Evolutionary conservation across 78 protist species (phyloP).

Genomic region (slime mould (Dictyostelium discoideum)): DNA sequence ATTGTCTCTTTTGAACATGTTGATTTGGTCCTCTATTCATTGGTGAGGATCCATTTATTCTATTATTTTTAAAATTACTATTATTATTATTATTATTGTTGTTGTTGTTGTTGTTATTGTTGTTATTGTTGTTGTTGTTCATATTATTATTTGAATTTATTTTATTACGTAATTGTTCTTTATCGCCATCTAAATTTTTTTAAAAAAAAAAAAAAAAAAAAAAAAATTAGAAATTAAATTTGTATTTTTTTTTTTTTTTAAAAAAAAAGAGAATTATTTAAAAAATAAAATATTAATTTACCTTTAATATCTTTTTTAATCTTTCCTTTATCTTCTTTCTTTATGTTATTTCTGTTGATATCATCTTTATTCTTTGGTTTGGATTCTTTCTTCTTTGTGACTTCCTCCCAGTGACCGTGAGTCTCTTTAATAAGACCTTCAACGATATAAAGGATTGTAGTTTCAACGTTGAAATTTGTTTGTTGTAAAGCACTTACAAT

Average conservation of each 20-base stretch:
- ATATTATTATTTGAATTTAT: neutral
- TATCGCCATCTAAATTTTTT: neutral
- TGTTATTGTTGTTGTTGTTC: neutral
- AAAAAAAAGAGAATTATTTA: neutral
- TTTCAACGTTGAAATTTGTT: slow-evolving; percentile 8
- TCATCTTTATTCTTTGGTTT: slow-evolving; percentile 12
- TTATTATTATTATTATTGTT: neutral
- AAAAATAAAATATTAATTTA: neutral
- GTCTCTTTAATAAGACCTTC: slow-evolving; percentile 40
- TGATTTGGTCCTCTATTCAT: neutral
- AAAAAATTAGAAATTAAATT: neutral
- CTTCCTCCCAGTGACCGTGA: slow-evolving; percentile 63
- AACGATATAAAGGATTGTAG: slow-evolving; percentile 21
- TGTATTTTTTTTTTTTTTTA: neutral
- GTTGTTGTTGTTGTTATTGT: neutral
- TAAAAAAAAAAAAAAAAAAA: neutral
- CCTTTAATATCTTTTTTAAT: slow-evolving; percentile 13
- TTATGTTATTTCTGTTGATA: slow-evolving; percentile 5
- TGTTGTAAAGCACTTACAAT: slow-evolving; percentile 31
- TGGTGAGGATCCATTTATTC: neutral
- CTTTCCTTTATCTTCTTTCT: slow-evolving; percentile 25
- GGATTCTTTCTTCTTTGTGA: slow-evolving; percentile 19
- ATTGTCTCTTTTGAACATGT: neutral
- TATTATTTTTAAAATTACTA: slow-evolving; percentile 12
- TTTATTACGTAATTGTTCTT: slow-evolving; percentile 22